Base-by-base conservation (phyloP, 1,284 basidiomycete genomes). In the Cryptococcus sp. region DNA sequence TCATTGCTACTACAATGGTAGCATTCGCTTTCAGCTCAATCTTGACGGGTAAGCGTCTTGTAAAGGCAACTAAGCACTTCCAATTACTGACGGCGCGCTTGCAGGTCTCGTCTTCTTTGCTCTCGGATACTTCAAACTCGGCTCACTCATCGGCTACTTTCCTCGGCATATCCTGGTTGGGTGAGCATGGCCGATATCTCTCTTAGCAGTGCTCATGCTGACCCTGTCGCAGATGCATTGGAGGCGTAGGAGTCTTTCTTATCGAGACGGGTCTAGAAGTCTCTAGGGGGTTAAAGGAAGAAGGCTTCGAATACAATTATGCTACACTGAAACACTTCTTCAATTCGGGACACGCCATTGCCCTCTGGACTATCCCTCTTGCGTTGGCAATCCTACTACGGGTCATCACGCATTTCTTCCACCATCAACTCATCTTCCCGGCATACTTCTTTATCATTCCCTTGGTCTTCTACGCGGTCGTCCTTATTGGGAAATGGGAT, bases 91-190 rank as follows among this genome's bases (percentile, higher is more conserved):
- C 19, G 19, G 39, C 23, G 23, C 13, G 41, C 20, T 19, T 47
- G 4, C 58, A 88, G 88, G 88, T 31, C 70, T 91, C n/a, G 84
- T 90, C 0, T 96, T 96, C 79, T 87, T 93, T 72, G 72, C 88
- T 13, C 84, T 96, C n/a, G 95, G 95, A 17, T 84, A 84, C 13
- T 84, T 96, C 59, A 86, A 86, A 27, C 83, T 98, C 7, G 95
- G 95, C 5, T 83, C 86, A 5, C 79, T 98, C 35, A 89, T 97
- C 56, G 93, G 94, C 0, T 99, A 98, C 80, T 98, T 99, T 80
- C 95, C 95, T 13, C 84, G 95, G 8, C 94, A 97, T 75, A 97
- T 98, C 72, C 83, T 95, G 10, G 90, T 96, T 13, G 93, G 93
- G 83, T 89, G 68, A 62, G 83, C 31, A 10, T 5, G 5, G 8